Evolutionary conservation across 768 basidiomycete genomes (phyloP), one percentile per base, ranked within the genome.

Genomic region (Hygrophoropsis aurantiaca): DNA sequence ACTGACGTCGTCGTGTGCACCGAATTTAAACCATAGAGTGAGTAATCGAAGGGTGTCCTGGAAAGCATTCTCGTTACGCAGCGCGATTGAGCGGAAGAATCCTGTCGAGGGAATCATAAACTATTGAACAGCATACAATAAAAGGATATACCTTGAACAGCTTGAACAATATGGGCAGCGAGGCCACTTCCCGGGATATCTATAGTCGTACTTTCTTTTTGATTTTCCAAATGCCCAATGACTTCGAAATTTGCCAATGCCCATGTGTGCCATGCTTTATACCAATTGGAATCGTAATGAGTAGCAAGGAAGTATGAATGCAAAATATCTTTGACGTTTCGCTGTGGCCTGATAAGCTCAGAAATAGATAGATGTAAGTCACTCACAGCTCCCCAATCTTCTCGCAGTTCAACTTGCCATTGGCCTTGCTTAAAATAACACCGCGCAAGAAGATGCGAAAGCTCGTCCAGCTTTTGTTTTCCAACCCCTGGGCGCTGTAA

Each of bases 201-300:
- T 9, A 71, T 65, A 18, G 73, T 69, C 48, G 78, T 78, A 38
- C 71, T 74, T 50, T 82, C 80, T 25, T 66, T 70, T 58, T 82
- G 82, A 35, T 70, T 77, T 62, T 95, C 93, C 58, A 95, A 72
- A 57, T 87, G 80, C 21, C 79, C 77, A 51, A 98, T 84, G 52
- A 97, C 91, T 46, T 97, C 93, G 54, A 97, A 94, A 66, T 98
- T 97, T 3, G 94, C 87, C 44, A 98, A 73, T 2, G 97, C 95
- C 93, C 94, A 99, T 1, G 92, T 93, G 60, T 99, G 97, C 94
- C 94, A 98, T 15, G 95, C 97, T 64, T 99, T 97, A 68, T 97
- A 97, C 97, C 97, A 99, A n/a, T 78, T 75, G 4, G 87, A 82
- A 63, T 98, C 95, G 54, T 90, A 90, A 57, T 87, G 85, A 2